These are phyloP conservation scores for Russula vinacea DNA, from an alignment of 768 basidiomycete species.

Conservation along the genomic window DNA sequence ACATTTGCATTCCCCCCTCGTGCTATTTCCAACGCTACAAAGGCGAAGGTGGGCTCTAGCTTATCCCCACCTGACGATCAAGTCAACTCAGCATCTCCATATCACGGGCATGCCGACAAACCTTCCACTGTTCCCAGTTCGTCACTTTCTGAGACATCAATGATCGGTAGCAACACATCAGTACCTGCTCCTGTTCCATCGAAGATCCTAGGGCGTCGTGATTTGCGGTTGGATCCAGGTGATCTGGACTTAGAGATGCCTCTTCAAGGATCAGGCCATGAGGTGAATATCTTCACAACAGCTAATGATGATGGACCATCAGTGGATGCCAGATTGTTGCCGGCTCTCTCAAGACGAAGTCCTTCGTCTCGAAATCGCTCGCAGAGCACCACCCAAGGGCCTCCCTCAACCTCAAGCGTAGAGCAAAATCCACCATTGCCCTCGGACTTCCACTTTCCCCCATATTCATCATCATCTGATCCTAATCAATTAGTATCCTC, in stretches of 20 bases:
- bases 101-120: background rate
- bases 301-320: slow-evolving; percentile 1
- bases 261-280: slow-evolving; percentile 6
- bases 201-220: slow-evolving; percentile 8
- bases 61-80: slow-evolving; percentile 14
- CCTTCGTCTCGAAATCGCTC: slow-evolving; percentile 20
- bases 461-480: slow-evolving; percentile 27
- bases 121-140: background rate
- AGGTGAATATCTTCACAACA: slow-evolving; percentile 1
- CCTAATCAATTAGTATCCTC: slow-evolving; percentile 4
- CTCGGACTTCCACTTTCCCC: slow-evolving; percentile 41
- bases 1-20: slow-evolving; percentile 54
- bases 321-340: slow-evolving; percentile 1
- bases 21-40: slow-evolving; percentile 33
- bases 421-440: slow-evolving; percentile 16
- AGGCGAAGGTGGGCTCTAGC: slow-evolving; percentile 4
- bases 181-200: background rate
- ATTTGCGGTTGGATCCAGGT: slow-evolving; percentile 10
- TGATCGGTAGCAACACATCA: background rate
- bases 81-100: background rate
- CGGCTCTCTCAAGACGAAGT: slow-evolving; percentile 9
- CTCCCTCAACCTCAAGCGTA: slow-evolving; percentile 3
- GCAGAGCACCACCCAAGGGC: slow-evolving; percentile 18
- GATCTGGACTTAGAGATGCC: slow-evolving; percentile 4
- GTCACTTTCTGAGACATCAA: background rate